phyloP scores from a whole-genome alignment of 2,329 filamentous ascomycete genomes.

The Colletotrichum tofieldiae region DNA sequence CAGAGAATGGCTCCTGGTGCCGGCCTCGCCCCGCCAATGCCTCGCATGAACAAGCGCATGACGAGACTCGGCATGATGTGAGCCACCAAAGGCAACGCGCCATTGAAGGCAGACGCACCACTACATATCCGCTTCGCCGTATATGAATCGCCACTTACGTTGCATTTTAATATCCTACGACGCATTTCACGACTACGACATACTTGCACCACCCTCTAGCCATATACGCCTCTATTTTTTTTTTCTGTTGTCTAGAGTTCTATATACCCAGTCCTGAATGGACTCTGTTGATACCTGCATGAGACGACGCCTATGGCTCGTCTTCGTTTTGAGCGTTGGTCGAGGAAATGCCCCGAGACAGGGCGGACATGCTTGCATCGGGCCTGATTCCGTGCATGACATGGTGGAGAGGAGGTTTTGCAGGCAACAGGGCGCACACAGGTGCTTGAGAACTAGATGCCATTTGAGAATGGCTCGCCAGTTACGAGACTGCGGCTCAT shows the following conservation, averaged over 20 bases:
- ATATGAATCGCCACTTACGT: conserved; percentile 24
- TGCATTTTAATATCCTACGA: conserved; percentile 37
- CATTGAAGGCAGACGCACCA: background rate
- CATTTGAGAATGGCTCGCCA: conserved; percentile 1
- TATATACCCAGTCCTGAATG: conserved; percentile 44
- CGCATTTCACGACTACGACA: conserved; percentile 41
- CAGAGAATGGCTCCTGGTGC: conserved; percentile 42
- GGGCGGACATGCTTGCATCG: background rate
- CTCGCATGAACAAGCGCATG: conserved; percentile 75
- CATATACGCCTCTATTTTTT: conserved; percentile 33
- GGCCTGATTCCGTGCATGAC: background rate
- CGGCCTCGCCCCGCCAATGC: conserved; percentile 51
- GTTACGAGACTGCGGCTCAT: conserved; percentile 22
- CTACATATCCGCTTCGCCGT: conserved; percentile 27
- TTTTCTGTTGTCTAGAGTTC: conserved; percentile 38
- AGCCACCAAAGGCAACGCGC: conserved; percentile 34
- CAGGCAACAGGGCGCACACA: conserved; percentile 29
- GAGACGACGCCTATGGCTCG: conserved; percentile 23
- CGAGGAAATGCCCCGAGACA: background rate
- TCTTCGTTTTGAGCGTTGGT: conserved; percentile 20
- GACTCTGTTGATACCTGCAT: conserved; percentile 43
- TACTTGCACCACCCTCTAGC: conserved; percentile 24
- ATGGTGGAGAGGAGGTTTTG: conserved; percentile 10
- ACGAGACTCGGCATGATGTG: conserved; percentile 73
- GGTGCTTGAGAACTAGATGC: conserved; percentile 18